Conservation (phyloP, 2,329 filamentous ascomycete genomes). For the Stromatinia cepivora region DNA sequence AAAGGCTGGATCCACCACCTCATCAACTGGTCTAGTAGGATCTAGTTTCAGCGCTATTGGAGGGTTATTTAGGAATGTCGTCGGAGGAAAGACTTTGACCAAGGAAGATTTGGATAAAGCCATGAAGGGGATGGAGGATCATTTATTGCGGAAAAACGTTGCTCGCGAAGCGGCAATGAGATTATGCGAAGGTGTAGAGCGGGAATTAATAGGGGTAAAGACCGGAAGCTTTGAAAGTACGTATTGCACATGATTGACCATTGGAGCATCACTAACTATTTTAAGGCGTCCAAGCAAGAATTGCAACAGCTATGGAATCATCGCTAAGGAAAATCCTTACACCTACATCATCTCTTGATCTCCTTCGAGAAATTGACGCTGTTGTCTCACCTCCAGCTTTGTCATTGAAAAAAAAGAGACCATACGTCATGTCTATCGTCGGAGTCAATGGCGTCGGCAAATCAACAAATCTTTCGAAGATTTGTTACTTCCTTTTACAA, state of each 20-base stretch:
- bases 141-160: conserved; percentile 92
- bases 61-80: conserved; percentile 88
- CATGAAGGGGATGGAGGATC: conserved; percentile 94
- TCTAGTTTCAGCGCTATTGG: conserved; percentile 80
- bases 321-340: conserved; percentile 95
- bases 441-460: conserved; percentile 98
- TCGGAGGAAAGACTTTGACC: conserved; percentile 90
- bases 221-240: conserved; percentile 83
- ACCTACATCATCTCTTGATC: conserved; percentile 89
- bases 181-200: conserved; percentile 86
- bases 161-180: conserved; percentile 90
- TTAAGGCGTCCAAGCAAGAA: conserved; percentile 71
- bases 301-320: conserved; percentile 85
- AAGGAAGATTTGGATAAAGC: conserved; percentile 88
- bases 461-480: conserved; percentile 95
- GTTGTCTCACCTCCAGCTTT: conserved; percentile 67
- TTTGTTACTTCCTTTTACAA: conserved; percentile 95
- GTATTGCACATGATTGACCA: conserved; percentile 30
- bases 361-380: conserved; percentile 87
- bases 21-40: conserved; percentile 67
- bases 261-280: conserved; percentile 32
- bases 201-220: conserved; percentile 85
- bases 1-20: conserved; percentile 47
- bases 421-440: conserved; percentile 97
- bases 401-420: conserved; percentile 65